Evolutionary conservation across 768 basidiomycete genomes (phyloP).

Genomic region (Russula emetica): DNA sequence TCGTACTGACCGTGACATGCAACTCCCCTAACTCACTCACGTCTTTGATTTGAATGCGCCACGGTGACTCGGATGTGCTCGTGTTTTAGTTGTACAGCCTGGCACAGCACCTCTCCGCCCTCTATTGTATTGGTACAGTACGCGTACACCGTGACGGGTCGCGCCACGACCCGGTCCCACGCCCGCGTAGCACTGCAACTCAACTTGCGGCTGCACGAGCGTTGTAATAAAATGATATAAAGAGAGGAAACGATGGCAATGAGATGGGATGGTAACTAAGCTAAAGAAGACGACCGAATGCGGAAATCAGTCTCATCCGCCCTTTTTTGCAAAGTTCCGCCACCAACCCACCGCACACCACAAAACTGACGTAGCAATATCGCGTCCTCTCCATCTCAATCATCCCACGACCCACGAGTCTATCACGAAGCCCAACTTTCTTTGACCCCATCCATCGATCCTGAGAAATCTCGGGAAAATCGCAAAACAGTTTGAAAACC

Average conservation of each 20-base stretch:
- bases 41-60: conserved; percentile 9
- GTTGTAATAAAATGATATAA: conserved; percentile 17
- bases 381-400: neutral
- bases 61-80: neutral
- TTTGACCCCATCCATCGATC: neutral
- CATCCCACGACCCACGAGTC: neutral
- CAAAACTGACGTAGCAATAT: neutral
- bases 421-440: neutral
- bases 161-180: conserved; percentile 13
- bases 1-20: conserved; percentile 10
- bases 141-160: conserved; percentile 6
- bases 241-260: neutral
- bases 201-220: conserved; percentile 33
- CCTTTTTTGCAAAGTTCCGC: neutral
- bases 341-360: neutral
- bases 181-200: conserved; percentile 31
- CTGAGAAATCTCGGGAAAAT: neutral
- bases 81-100: conserved; percentile 9
- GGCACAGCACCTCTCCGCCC: neutral
- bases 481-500: neutral
- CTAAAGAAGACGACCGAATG: neutral
- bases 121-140: conserved; percentile 16
- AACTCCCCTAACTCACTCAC: neutral
- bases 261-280: neutral
- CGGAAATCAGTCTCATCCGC: neutral